Conservation (phyloP, 352 stramenopile species). For the Globisporangium rhizosaccharum region DNA sequence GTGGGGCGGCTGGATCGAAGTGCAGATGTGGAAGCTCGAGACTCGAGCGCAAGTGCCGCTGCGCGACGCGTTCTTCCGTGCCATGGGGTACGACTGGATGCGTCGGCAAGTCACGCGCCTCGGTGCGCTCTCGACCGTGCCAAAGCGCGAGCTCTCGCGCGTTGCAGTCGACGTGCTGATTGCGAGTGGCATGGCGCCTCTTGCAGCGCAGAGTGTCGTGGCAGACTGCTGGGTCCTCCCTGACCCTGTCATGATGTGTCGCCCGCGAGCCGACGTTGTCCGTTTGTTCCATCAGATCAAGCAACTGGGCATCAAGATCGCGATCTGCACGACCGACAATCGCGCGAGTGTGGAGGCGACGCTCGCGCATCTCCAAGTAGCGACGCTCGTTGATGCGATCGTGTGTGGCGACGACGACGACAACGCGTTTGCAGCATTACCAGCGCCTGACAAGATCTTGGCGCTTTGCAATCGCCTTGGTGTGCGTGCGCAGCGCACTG, state of each 20-base stretch:
- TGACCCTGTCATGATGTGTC: constrained; percentile 20
- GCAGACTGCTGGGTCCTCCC: constrained; percentile 24
- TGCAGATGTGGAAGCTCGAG: constrained; percentile 28
- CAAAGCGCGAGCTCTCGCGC: constrained; percentile 25
- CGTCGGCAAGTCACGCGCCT: constrained; percentile 19
- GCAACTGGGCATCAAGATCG: constrained; percentile 43
- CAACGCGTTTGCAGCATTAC: constrained; percentile 28
- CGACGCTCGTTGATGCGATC: constrained; percentile 31
- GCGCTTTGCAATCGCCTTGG: constrained; percentile 31
- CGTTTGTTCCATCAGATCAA: constrained; percentile 29
- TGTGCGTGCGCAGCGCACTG: constrained; percentile 29
- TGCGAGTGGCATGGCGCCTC: constrained; percentile 15
- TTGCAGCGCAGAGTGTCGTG: constrained; percentile 14
- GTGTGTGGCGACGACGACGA: constrained; percentile 50
- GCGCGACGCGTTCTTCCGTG: constrained; percentile 25
- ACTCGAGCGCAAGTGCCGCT: constrained; percentile 20
- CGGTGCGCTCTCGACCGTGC: constrained; percentile 24
- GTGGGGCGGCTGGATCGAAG: constrained; percentile 40
- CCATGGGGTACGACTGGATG: constrained; percentile 32
- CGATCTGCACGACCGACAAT: constrained; percentile 41
- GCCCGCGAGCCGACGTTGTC: constrained; percentile 22
- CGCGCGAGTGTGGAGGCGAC: constrained; percentile 26
- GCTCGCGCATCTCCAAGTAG: constrained; percentile 25
- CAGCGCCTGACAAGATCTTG: constrained; percentile 32
- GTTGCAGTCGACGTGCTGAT: constrained; percentile 26